Conservation (phyloP, 495 filamentous ascomycete species). For the Acidiella bohemica region DNA sequence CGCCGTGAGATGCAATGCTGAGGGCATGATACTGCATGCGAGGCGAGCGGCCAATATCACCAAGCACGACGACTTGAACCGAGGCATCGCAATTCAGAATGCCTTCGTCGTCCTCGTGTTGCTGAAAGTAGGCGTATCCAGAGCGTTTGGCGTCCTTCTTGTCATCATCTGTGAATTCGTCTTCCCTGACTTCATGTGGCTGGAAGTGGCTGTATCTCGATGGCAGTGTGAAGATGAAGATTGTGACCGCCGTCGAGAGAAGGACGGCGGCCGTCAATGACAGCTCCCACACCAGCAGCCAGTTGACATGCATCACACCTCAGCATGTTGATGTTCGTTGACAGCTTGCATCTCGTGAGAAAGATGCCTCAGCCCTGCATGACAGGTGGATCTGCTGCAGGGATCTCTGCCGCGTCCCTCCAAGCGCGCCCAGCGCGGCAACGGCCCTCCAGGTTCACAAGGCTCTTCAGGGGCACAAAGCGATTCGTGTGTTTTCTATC, state of each 20-base stretch:
- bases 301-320: neutral
- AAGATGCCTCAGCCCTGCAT: too few species aligned
- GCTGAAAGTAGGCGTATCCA: conserved; percentile 17
- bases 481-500: too few species aligned
- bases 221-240: conserved; percentile 39
- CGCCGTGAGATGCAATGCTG: conserved; percentile 76
- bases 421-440: too few species aligned
- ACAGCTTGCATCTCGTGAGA: too few species aligned
- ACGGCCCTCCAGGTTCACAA: too few species aligned
- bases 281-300: conserved; percentile 12
- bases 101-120: conserved; percentile 10
- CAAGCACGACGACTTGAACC: conserved; percentile 85
- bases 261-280: conserved; percentile 31
- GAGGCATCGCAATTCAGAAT: conserved; percentile 31
- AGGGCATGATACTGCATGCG: conserved; percentile 98
- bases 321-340: too few species aligned
- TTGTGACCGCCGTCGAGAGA: conserved; percentile 36
- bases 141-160: conserved; percentile 6
- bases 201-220: conserved; percentile 32
- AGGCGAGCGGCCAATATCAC: conserved; percentile 89
- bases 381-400: too few species aligned
- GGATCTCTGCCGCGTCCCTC: too few species aligned
- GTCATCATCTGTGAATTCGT: conserved; percentile 11
- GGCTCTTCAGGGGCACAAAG: too few species aligned
- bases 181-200: conserved; percentile 4